Percentiles rank a stretch among this genome's conserved stretches.
Evolutionary conservation across 208 protist genomes (phyloP).

Genomic region (Leishmania major): DNA sequence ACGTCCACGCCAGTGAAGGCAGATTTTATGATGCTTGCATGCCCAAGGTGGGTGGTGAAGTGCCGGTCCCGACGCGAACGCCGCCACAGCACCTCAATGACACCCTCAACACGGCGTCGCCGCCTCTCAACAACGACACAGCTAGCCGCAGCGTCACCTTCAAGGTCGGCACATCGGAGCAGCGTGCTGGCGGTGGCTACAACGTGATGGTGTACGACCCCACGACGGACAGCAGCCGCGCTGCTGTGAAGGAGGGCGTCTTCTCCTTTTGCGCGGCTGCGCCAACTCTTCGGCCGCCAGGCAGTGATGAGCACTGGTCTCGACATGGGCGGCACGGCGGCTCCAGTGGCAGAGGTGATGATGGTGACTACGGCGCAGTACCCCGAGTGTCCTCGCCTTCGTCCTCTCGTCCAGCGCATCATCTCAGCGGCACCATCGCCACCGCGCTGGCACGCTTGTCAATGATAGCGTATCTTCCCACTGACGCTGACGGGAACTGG

Average conservation of each 20-base stretch:
- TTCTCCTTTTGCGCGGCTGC: background rate
- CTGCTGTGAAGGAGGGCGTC: background rate
- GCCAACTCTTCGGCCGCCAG: background rate
- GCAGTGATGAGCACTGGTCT: background rate
- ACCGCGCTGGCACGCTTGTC: conserved; percentile 27
- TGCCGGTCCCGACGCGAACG: conserved; percentile 1
- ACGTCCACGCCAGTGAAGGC: background rate
- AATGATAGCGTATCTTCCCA: conserved; percentile 1
- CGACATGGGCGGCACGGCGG: background rate
- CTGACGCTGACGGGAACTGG: conserved; percentile 12
- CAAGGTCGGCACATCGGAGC: background rate
- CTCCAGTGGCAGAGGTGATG: background rate
- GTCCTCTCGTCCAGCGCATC: background rate
- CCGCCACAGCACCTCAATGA: background rate
- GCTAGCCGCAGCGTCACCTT: background rate
- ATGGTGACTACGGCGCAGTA: background rate
- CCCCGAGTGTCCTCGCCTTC: background rate
- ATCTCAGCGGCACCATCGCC: conserved; percentile 19
- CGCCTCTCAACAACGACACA: background rate
- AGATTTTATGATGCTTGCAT: background rate
- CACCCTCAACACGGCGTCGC: background rate
- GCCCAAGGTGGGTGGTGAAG: background rate
- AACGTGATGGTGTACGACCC: background rate
- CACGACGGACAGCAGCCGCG: background rate
- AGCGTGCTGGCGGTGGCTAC: background rate